These are phyloP conservation scores for Daldinia sp. DNA, from an alignment of 2,329 filamentous ascomycete genomes.

Conservation along the genomic window DNA sequence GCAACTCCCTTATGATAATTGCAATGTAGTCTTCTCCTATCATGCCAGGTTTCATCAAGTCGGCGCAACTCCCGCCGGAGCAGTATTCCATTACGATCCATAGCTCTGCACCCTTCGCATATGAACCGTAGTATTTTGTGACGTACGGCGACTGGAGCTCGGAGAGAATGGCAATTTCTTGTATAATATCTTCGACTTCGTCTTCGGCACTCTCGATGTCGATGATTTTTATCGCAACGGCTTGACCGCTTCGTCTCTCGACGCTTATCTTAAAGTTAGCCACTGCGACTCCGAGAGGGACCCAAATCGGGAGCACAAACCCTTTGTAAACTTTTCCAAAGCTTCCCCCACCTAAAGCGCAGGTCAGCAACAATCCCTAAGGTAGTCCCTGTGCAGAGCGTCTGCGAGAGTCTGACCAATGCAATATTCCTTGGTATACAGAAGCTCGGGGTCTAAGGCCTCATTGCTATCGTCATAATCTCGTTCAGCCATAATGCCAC, in stretches of 20 bases:
- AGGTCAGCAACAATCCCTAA: conserved; percentile 40
- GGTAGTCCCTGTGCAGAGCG: conserved; percentile 5
- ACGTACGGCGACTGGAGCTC: conserved; percentile 96
- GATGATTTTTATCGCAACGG: conserved; percentile 98
- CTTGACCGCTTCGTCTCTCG: conserved; percentile 90
- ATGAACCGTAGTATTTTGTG: conserved; percentile 97
- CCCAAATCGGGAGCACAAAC: conserved; percentile 56
- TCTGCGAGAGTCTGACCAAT: conserved; percentile 67
- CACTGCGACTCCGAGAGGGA: background rate
- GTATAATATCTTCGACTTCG: conserved; percentile 98
- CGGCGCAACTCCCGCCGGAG: conserved; percentile 93
- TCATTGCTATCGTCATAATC: conserved; percentile 60
- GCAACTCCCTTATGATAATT: conserved; percentile 89
- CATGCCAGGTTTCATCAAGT: conserved; percentile 91
- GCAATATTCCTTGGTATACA: conserved; percentile 93
- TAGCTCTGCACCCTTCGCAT: conserved; percentile 91
- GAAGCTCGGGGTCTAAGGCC: conserved; percentile 81
- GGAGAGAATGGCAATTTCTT: conserved; percentile 96
- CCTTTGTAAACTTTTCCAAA: conserved; percentile 99
- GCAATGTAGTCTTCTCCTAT: conserved; percentile 97
- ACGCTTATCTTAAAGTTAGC: conserved; percentile 63
- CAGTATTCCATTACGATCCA: conserved; percentile 99
- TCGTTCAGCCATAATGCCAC: conserved; percentile 56
- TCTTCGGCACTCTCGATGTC: conserved; percentile 99
- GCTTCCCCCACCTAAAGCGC: conserved; percentile 80